These are phyloP conservation scores for Colletotrichum eleusines DNA, from an alignment of 2,329 filamentous ascomycete genomes.

Conservation along the genomic window DNA sequence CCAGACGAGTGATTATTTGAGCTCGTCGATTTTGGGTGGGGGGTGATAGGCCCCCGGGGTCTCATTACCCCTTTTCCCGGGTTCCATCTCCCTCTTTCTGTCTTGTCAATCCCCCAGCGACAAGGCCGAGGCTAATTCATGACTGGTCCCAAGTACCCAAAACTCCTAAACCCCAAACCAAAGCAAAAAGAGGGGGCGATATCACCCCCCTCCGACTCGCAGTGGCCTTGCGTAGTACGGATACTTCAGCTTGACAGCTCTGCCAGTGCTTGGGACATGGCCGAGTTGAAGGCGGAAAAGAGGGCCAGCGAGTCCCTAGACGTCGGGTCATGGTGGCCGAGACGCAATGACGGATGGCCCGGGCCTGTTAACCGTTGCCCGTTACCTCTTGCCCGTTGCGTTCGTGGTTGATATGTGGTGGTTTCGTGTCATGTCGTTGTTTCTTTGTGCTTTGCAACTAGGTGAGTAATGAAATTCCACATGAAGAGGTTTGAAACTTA, in stretches of 20 bases:
- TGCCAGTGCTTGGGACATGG: conserved; percentile 16
- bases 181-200: too few species aligned
- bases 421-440: not conserved
- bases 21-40: conserved; percentile 21
- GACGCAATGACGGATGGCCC: conserved; percentile 5
- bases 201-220: not conserved
- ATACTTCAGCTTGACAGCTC: not conserved
- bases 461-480: not conserved
- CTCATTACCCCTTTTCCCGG: conserved; percentile 9
- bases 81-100: not conserved
- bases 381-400: not conserved
- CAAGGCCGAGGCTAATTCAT: not conserved
- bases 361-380: not conserved
- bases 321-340: conserved; percentile 5
- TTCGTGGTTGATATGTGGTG: not conserved
- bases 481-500: not conserved
- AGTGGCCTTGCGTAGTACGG: not conserved
- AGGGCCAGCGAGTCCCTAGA: not conserved
- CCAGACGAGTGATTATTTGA: conserved; percentile 10
- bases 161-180: not conserved
- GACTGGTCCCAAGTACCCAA: not conserved
- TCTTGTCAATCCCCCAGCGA: not conserved
- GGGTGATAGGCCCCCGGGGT: conserved; percentile 25
- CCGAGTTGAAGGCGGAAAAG: not conserved
- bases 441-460: conserved; percentile 1